phyloP scores from a whole-genome alignment of 257 asterid genomes.

The Solanum dulcamara region DNA sequence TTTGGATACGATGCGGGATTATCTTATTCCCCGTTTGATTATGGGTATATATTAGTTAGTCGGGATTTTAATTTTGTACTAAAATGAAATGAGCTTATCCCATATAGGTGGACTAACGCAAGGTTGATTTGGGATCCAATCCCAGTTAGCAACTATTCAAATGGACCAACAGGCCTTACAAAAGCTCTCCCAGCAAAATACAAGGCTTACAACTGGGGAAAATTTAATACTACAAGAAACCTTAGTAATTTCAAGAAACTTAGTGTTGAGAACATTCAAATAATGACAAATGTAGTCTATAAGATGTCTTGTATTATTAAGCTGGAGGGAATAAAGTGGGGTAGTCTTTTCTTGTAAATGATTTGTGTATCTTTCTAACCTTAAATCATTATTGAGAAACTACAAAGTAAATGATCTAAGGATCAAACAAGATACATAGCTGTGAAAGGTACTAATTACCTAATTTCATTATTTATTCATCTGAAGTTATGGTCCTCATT shows the following conservation, averaged over 20 bases:
- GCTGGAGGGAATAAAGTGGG: background rate
- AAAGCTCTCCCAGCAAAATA: constrained; percentile 40
- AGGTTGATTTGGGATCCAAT: too few species aligned
- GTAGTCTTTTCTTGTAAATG: background rate
- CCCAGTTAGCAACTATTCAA: too few species aligned
- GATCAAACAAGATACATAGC: too few species aligned
- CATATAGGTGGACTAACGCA: too few species aligned
- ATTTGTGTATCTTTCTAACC: background rate
- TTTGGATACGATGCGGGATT: too few species aligned
- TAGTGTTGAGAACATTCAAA: constrained; percentile 49
- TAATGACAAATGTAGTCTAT: background rate
- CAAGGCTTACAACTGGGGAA: constrained; percentile 54
- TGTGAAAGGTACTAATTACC: background rate
- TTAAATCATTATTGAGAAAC: background rate
- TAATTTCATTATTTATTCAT: background rate
- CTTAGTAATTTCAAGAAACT: constrained; percentile 57
- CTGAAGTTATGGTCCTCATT: background rate
- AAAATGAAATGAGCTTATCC: too few species aligned
- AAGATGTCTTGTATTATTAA: background rate
- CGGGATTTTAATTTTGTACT: too few species aligned
- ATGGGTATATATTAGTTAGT: too few species aligned
- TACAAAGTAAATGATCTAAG: too few species aligned
- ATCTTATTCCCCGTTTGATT: too few species aligned
- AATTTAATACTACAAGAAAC: constrained; percentile 32
- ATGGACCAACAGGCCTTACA: too few species aligned